phyloP scores from a whole-genome alignment of 768 basidiomycete species.

The Pleurotus eryngii region DNA sequence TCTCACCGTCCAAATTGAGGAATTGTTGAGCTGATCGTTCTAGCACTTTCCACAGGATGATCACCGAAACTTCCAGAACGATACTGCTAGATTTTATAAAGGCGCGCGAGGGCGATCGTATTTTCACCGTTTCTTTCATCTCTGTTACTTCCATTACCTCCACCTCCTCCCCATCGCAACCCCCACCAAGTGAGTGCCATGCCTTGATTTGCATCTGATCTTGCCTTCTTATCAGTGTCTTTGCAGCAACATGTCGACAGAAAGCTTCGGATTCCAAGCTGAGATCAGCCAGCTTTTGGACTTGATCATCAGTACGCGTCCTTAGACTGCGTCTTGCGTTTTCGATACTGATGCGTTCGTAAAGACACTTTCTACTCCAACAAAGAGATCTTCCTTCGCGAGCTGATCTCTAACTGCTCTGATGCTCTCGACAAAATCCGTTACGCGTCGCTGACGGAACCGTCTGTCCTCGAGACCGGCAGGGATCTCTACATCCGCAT shows the following conservation, averaged over 20 bases:
- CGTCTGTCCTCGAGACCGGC: conserved; percentile 81
- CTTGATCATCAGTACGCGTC: conserved; percentile 88
- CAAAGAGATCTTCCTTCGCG: conserved; percentile 99
- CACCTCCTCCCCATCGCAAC: conserved; percentile 20
- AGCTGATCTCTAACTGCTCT: conserved; percentile 94
- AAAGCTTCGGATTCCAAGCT: conserved; percentile 96
- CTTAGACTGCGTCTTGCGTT: conserved; percentile 1
- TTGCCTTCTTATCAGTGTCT: conserved; percentile 2
- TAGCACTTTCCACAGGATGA: conserved; percentile 4
- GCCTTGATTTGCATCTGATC: not conserved
- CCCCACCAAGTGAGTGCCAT: conserved; percentile 11
- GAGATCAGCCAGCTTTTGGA: conserved; percentile 99
- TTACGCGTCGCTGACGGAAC: conserved; percentile 93
- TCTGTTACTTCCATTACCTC: conserved; percentile 18
- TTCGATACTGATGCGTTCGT: conserved; percentile 5
- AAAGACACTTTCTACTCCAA: conserved; percentile 99
- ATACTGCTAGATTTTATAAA: conserved; percentile 35
- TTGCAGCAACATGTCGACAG: conserved; percentile 57
- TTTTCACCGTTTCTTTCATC: conserved; percentile 16
- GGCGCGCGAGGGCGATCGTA: conserved; percentile 13
- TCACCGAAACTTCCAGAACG: conserved; percentile 39
- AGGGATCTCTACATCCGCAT: conserved; percentile 96
- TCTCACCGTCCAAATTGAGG: not conserved
- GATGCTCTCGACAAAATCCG: conserved; percentile 99
- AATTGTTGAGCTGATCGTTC: conserved; percentile 8